Percentiles rank a stretch among this genome's conserved stretches.
These are phyloP conservation scores for Diutina scorzettiae DNA, from an alignment of 1,139 yeast species.

Conservation along the genomic window DNA sequence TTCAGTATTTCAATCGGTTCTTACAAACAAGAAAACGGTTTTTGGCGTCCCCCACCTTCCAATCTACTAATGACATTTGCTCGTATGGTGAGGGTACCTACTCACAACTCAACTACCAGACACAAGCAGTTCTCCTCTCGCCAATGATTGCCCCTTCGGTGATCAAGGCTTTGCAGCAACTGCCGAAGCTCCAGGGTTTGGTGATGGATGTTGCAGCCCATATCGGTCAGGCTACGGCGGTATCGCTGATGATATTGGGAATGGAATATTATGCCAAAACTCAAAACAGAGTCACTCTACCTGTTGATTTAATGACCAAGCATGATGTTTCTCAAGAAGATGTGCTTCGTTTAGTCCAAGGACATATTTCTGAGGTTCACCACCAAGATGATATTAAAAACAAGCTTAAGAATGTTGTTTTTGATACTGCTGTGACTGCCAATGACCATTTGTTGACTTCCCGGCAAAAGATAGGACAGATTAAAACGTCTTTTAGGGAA, in stretches of 20 bases:
- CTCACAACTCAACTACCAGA: conserved; percentile 61
- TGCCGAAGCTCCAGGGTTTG: conserved; percentile 28
- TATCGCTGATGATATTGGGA: conserved; percentile 57
- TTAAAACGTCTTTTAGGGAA: conserved; percentile 21
- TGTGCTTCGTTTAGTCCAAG: conserved; percentile 38
- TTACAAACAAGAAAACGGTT: conserved; percentile 49
- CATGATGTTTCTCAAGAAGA: conserved; percentile 54
- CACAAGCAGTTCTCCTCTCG: conserved; percentile 51
- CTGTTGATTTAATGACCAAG: conserved; percentile 47
- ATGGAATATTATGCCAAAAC: conserved; percentile 43
- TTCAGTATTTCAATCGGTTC: conserved; percentile 46
- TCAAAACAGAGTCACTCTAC: conserved; percentile 45
- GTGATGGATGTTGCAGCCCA: conserved; percentile 64
- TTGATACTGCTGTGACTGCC: conserved; percentile 62
- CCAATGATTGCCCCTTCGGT: conserved; percentile 49
- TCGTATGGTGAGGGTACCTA: conserved; percentile 74
- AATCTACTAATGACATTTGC: conserved; percentile 46
- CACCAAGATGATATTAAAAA: conserved; percentile 20
- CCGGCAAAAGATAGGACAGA: conserved; percentile 33
- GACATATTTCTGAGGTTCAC: conserved; percentile 21
- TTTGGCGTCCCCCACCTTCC: conserved; percentile 31
- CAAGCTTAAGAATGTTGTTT: conserved; percentile 46
- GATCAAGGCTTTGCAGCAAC: conserved; percentile 35
- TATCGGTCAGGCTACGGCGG: conserved; percentile 70
- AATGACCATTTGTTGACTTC: conserved; percentile 75